A percentile compares a stretch with the other conserved stretches of the same genome.
These are phyloP conservation scores for Coniella lustricola DNA, from an alignment of 2,329 filamentous ascomycete genomes.

Conservation along the genomic window DNA sequence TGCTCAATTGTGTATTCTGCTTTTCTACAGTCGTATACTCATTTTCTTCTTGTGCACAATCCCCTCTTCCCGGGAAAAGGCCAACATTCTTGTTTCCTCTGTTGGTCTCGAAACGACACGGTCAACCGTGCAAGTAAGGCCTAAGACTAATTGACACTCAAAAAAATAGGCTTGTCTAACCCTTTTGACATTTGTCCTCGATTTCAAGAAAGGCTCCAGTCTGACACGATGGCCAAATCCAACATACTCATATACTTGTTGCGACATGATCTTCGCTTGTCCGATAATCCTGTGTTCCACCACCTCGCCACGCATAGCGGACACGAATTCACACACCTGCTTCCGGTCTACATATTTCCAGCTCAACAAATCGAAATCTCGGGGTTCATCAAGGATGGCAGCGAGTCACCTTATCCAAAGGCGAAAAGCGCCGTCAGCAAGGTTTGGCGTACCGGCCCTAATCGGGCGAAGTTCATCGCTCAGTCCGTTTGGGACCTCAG, in stretches of 20 bases:
- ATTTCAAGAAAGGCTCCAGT: not conserved
- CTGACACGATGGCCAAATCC: conserved; percentile 22
- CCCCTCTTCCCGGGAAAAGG: no score
- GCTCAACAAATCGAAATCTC: conserved; percentile 68
- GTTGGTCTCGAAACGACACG: no score
- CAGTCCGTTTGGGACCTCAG: conserved; percentile 71
- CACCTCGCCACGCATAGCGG: conserved; percentile 39
- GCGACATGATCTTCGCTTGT: conserved; percentile 63
- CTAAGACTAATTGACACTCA: no score
- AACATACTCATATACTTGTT: conserved; percentile 64
- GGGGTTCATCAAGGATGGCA: conserved; percentile 55
- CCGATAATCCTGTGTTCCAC: conserved; percentile 69
- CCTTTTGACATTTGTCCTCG: not conserved
- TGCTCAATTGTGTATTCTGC: no score
- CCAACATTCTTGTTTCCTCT: no score
- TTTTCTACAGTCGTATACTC: no score
- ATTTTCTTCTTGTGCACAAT: no score
- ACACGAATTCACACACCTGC: conserved; percentile 58
- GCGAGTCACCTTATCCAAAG: conserved; percentile 58
- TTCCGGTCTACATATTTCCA: conserved; percentile 64
- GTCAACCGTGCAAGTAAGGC: no score
- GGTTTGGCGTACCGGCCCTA: conserved; percentile 68
- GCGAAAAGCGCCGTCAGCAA: conserved; percentile 57
- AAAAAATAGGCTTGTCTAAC: no score
- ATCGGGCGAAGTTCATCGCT: conserved; percentile 64